A percentile compares a stretch with the other conserved stretches of the same genome.
Conservation (phyloP, 768 basidiomycete species). For the Suillus plorans region DNA sequence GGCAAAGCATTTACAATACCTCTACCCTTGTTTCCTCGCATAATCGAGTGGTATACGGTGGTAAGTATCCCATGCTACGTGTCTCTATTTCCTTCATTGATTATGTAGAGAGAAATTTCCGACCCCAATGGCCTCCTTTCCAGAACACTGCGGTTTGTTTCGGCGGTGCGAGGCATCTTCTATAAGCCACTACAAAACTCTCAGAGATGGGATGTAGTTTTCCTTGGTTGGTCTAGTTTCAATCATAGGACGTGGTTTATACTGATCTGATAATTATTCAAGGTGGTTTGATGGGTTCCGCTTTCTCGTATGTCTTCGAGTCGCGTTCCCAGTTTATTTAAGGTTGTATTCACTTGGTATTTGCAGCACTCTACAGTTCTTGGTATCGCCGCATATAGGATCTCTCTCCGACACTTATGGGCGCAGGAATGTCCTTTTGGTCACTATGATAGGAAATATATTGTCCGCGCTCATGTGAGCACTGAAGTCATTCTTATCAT, state of each 20-base stretch:
- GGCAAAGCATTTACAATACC: conserved; percentile 87
- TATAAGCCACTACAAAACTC: conserved; percentile 61
- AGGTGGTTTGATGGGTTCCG: conserved; percentile 91
- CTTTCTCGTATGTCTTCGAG: conserved; percentile 71
- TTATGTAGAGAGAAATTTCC: conserved; percentile 64
- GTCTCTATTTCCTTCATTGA: neutral
- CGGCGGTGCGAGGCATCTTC: conserved; percentile 62
- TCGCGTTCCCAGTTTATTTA: conserved; percentile 32
- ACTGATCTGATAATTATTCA: conserved; percentile 1
- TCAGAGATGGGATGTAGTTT: conserved; percentile 89
- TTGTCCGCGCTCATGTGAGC: conserved; percentile 83
- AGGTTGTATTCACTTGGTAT: conserved; percentile 34
- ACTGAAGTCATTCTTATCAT: conserved; percentile 9
- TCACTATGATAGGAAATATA: conserved; percentile 93
- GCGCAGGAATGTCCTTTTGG: conserved; percentile 76
- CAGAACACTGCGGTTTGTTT: conserved; percentile 65
- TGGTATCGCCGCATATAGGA: conserved; percentile 82
- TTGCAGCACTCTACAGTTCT: conserved; percentile 73
- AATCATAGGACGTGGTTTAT: neutral
- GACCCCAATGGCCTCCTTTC: conserved; percentile 72
- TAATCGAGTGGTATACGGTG: conserved; percentile 89
- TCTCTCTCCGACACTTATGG: conserved; percentile 88
- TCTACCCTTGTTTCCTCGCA: conserved; percentile 95
- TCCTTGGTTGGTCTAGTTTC: conserved; percentile 61
- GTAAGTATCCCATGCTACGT: conserved; percentile 39